phyloP scores from a whole-genome alignment of 352 stramenopile species.

The Phytophthora foliorum region DNA sequence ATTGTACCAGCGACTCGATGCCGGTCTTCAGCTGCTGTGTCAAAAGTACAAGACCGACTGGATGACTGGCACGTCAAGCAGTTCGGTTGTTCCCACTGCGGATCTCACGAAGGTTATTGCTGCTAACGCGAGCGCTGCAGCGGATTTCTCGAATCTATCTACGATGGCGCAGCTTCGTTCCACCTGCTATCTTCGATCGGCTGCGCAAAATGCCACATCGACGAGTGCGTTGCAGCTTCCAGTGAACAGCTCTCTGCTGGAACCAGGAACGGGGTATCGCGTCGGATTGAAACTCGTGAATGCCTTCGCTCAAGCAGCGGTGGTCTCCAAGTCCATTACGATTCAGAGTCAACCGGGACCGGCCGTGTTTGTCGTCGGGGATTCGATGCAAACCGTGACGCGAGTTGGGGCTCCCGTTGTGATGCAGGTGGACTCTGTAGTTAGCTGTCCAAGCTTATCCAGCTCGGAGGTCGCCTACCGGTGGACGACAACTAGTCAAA shows the following conservation, averaged over 20 bases:
- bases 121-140: conserved; percentile 16
- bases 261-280: conserved; percentile 48
- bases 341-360: conserved; percentile 56
- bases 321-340: conserved; percentile 40
- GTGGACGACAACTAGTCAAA: conserved; percentile 52
- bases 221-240: conserved; percentile 34
- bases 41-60: conserved; percentile 60
- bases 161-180: conserved; percentile 61
- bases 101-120: conserved; percentile 36
- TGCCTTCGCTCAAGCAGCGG: conserved; percentile 52
- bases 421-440: conserved; percentile 54
- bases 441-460: conserved; percentile 55
- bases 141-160: conserved; percentile 37
- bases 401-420: conserved; percentile 45
- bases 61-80: conserved; percentile 41
- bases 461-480: conserved; percentile 49
- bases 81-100: conserved; percentile 32
- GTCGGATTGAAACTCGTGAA: conserved; percentile 70
- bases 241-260: conserved; percentile 57
- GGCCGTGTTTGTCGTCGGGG: conserved; percentile 59
- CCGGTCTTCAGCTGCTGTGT: conserved; percentile 47
- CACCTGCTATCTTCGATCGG: conserved; percentile 58
- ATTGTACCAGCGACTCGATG: conserved; percentile 46
- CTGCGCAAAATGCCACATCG: conserved; percentile 40
- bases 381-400: conserved; percentile 45